Evolutionary conservation across 768 basidiomycete species (phyloP), one percentile per base, ranked within the genome.

Genomic region (Tylopilus sp.): DNA sequence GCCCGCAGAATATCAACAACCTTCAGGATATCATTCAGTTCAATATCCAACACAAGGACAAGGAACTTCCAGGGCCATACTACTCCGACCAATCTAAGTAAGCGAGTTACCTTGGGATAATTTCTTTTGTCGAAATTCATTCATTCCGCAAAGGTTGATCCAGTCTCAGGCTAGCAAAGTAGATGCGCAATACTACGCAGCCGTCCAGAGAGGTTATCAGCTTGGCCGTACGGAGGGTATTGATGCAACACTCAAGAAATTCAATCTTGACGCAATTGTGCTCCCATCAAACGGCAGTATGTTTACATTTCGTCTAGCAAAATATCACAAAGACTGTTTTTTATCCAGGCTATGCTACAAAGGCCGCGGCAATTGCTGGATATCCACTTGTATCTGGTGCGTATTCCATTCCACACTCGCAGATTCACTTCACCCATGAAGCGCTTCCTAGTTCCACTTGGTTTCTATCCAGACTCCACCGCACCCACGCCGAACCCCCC

Each of bases 21-120:
- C 74, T 86, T 7, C 81, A 77, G 12, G 82, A 84, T 38, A 59
- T 86, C 30, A 85, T 87, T 42, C 63, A 65, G 26, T 86, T 84
- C 70, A 78, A 87, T 62, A 66, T 74, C 33, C 73, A 70, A 6
- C 76, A 86, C 55, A 72, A 80, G 6, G 68, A 73, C 7, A 64
- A 80, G 17, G 82, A 86, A 58, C 60, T 72, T 8, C 61, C 70
- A 10, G 29, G 69, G 36, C 70, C 72, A 3, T 70, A 68, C 54
- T 63, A 73, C 48, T 65, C 63, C 0, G 65, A 68, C 44, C 75
- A 76, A 52, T 72, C 69, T 6, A 58, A 59, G 76, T 67, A 42
- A 54, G 67, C 56, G 6, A 58, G 22, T 22, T n/a, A 22, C 8
- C 17, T 26, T 49, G 54, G 63, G 42, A 60, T 56, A 22, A 68